Base-by-base conservation (phyloP, 1,284 basidiomycete genomes). In the Leccinum variabile region DNA sequence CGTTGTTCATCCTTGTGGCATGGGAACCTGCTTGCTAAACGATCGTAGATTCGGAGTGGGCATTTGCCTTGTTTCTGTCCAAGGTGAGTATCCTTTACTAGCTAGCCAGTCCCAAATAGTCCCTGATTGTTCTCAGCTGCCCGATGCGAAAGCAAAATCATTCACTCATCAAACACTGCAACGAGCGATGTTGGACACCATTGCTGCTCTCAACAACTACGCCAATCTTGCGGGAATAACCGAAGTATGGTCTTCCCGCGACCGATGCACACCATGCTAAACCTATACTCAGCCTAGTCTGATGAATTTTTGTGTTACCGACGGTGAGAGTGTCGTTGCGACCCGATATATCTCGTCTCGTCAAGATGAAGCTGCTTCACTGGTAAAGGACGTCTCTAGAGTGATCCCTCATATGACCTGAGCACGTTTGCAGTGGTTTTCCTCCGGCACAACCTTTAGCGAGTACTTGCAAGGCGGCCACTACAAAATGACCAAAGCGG, bases 241-340 rank as follows among this genome's bases (percentile, higher is more conserved):
- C 10, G 90, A 91, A 80, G 91, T 89, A 68, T 50, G 77, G 70
- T 32, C 32, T 5, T 44, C 18, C 46, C 49, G 33, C 55, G 49
- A 13, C n/a, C 22, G 46, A 57, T 18, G 32, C 37, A 30, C 37
- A 22, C 28, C 18, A n/a, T 50, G 59, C 72, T 30, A 70, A 28
- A 32, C 16, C 10, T 30, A 50, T 57, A 28, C 28, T 57, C 72
- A 95, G 84, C 96, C 96, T 13, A 94, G 91, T 68, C 78, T 98
- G 63, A 87, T 97, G 89, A 99, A 98, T 75, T 99, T 97, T 73
- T 96, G 94, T 70, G 90, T 98, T 30, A 95, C 95, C 1, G 97
- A 98, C 72, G 97, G 97, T 2, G 85, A 93, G 70, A 93, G 90
- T 54, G 93, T 99, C 14, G 87, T 99, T 14, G 96, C 92, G 8